Evolutionary conservation across 495 filamentous ascomycete species (phyloP).

Genomic region (Penicillium bovifimosum): DNA sequence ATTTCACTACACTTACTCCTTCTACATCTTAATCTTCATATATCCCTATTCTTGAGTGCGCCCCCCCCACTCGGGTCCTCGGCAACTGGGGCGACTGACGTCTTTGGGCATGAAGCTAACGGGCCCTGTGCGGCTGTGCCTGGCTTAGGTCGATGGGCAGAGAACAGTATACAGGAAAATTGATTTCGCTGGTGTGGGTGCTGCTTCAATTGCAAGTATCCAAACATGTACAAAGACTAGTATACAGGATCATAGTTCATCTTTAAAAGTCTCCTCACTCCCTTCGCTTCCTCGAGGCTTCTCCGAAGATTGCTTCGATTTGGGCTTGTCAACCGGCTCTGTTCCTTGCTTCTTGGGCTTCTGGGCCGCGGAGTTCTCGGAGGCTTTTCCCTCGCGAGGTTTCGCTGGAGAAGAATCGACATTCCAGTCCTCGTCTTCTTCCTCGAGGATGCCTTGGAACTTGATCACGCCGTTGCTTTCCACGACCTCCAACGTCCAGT

Average conservation of each 20-base stretch:
- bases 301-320: slow-evolving; percentile 6
- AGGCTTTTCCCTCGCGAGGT: background rate
- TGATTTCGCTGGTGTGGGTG: background rate
- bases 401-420: slow-evolving; percentile 11
- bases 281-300: slow-evolving; percentile 27
- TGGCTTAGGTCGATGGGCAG: background rate
- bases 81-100: slow-evolving; percentile 25
- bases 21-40: background rate
- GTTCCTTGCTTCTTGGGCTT: background rate
- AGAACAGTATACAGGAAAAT: background rate
- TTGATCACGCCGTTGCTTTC: slow-evolving; percentile 46
- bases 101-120: slow-evolving; percentile 28
- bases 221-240: slow-evolving; percentile 6
- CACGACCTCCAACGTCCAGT: slow-evolving; percentile 46
- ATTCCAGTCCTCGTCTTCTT: slow-evolving; percentile 29
- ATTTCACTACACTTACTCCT: background rate
- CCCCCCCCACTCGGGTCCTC: slow-evolving; percentile 19
- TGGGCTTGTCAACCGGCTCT: slow-evolving; percentile 12
- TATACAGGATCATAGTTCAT: slow-evolving; percentile 44
- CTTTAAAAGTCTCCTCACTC: slow-evolving; percentile 50
- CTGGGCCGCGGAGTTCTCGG: background rate
- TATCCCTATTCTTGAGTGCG: background rate
- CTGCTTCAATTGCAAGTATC: background rate
- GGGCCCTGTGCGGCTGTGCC: slow-evolving; percentile 3
- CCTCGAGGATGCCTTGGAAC: slow-evolving; percentile 35